Evolutionary conservation across 257 asterid species (phyloP).

Genomic region (Forsythia viridissima): DNA sequence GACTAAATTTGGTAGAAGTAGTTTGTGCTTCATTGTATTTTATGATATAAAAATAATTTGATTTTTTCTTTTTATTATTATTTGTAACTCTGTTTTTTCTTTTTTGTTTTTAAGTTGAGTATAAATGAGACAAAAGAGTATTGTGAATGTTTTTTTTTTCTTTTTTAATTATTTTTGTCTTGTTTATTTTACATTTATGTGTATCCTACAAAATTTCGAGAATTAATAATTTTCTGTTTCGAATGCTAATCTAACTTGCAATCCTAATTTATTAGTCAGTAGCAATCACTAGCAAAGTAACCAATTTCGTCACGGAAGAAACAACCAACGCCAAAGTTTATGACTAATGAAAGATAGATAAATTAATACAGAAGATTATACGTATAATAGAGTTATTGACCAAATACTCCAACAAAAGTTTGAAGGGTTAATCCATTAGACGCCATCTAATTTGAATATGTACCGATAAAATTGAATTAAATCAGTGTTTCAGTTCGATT

Average conservation of each 20-base stretch:
- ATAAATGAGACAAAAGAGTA: too few species aligned
- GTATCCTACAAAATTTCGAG: too few species aligned
- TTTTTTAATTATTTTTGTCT: too few species aligned
- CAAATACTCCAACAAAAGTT: neutral
- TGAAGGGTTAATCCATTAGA: neutral
- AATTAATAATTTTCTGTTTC: too few species aligned
- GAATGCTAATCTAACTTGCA: neutral
- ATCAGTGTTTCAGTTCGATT: too few species aligned
- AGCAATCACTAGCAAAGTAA: neutral
- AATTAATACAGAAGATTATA: neutral
- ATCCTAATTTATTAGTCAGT: neutral
- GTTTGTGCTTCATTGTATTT: neutral
- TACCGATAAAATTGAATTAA: too few species aligned
- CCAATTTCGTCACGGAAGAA: neutral
- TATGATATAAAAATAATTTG: neutral
- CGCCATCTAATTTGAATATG: neutral
- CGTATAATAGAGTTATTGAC: neutral
- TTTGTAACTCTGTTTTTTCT: too few species aligned
- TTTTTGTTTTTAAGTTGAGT: neutral
- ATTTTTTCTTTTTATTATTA: neutral
- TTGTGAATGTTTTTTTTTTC: too few species aligned
- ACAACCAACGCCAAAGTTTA: neutral
- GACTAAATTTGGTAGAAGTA: neutral
- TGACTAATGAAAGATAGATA: neutral
- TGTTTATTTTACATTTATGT: too few species aligned